Conservation (phyloP, 2,329 filamentous ascomycete genomes). For the Ophiocordyceps camponoti-floridani region DNA sequence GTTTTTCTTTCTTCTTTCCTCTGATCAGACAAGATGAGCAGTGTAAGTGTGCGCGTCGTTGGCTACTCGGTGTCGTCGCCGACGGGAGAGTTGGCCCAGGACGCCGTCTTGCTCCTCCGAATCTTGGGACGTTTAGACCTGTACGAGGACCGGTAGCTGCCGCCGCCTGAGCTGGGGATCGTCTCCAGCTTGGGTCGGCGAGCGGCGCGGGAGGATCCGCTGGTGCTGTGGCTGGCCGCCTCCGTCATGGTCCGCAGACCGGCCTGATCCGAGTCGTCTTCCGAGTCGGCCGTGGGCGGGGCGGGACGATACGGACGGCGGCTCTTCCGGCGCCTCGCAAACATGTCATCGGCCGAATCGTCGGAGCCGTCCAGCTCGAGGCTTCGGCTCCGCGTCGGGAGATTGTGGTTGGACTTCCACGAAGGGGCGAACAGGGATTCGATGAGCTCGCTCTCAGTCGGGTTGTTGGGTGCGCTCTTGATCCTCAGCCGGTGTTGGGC, state of each 20-base stretch:
- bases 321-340: constrained; percentile 10
- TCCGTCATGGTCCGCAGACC: constrained; percentile 9
- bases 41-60: not conserved
- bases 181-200: constrained; percentile 27
- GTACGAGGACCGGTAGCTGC: constrained; percentile 11
- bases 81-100: constrained; percentile 16
- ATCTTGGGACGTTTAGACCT: constrained; percentile 13
- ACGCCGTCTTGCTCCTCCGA: constrained; percentile 9
- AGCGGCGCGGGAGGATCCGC: constrained; percentile 13
- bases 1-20: no score
- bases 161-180: constrained; percentile 21
- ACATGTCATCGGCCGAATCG: constrained; percentile 12
- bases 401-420: constrained; percentile 12
- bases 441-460: constrained; percentile 25
- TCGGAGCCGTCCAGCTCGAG: constrained; percentile 19
- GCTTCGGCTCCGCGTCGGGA: constrained; percentile 16
- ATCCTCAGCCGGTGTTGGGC: constrained; percentile 24
- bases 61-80: constrained; percentile 18
- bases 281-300: constrained; percentile 13
- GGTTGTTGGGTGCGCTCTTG: constrained; percentile 10
- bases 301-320: constrained; percentile 10
- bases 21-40: no score
- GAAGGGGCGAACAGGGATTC: constrained; percentile 20
- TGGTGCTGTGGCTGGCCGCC: constrained; percentile 10
- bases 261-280: constrained; percentile 13